phyloP scores from a whole-genome alignment of 2,329 filamentous ascomycete species.

The Venturia carpophila region DNA sequence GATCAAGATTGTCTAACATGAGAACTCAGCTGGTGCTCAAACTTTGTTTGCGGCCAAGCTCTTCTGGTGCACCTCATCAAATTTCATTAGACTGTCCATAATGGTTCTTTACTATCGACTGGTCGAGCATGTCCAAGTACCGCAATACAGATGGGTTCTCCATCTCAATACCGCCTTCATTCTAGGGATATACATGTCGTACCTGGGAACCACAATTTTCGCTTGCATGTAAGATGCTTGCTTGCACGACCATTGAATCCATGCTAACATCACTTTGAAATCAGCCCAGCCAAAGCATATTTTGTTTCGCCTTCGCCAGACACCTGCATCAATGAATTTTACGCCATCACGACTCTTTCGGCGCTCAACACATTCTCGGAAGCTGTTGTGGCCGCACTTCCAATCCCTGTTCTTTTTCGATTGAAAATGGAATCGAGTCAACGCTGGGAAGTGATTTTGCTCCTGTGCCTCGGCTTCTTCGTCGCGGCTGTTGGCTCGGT shows the following conservation, averaged over 20 bases:
- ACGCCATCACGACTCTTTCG: background rate
- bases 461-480: conserved; percentile 37
- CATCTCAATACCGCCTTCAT: conserved; percentile 34
- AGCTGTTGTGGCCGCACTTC: conserved; percentile 35
- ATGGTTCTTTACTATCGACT: conserved; percentile 41
- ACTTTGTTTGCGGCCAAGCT: conserved; percentile 29
- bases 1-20: background rate
- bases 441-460: conserved; percentile 32
- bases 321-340: conserved; percentile 13
- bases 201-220: conserved; percentile 36
- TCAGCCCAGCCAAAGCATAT: conserved; percentile 28
- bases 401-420: conserved; percentile 36
- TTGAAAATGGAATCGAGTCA: conserved; percentile 37
- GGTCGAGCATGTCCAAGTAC: conserved; percentile 32
- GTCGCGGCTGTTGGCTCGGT: conserved; percentile 37
- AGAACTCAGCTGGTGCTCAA: background rate
- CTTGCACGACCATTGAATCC: conserved; percentile 34
- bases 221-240: conserved; percentile 32
- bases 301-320: conserved; percentile 10
- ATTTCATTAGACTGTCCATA: conserved; percentile 38
- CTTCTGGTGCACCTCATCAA: conserved; percentile 35
- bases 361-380: conserved; percentile 38
- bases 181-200: conserved; percentile 33
- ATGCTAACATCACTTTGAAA: conserved; percentile 37
- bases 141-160: conserved; percentile 34